Evolutionary conservation across 2,329 filamentous ascomycete genomes (phyloP).

Genomic region (Phialocephala sp.): DNA sequence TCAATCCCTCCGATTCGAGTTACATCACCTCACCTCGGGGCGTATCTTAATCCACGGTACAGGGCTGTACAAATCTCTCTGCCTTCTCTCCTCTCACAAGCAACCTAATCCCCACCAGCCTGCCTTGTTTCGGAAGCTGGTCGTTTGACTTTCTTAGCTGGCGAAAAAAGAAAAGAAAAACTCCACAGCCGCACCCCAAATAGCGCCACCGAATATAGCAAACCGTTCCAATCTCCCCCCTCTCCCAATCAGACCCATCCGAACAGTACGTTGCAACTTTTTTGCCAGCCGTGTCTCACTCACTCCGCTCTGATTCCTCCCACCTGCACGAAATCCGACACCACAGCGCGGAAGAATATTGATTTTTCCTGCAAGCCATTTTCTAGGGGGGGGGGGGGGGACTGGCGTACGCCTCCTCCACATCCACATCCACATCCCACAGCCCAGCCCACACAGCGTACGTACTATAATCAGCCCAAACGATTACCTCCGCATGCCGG

Average conservation of each 20-base stretch:
- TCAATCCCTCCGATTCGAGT: neutral
- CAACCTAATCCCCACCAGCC: neutral
- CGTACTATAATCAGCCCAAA: neutral
- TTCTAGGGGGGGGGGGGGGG: too few relatives aligned
- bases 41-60: too few relatives aligned
- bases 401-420: neutral
- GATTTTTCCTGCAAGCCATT: conserved; percentile 2
- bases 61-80: neutral
- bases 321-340: neutral
- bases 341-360: neutral
- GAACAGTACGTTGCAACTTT: too few relatives aligned
- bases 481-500: neutral
- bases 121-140: too few relatives aligned
- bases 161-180: neutral
- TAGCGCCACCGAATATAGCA: neutral
- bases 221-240: neutral
- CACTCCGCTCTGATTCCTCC: neutral
- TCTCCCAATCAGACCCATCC: neutral
- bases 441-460: neutral
- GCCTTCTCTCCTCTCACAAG: neutral
- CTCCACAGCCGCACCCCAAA: neutral
- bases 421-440: conserved; percentile 1
- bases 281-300: neutral
- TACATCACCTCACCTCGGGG: neutral
- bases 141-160: too few relatives aligned